These are phyloP conservation scores for Aspergillus homomorphus DNA, from an alignment of 495 filamentous ascomycete genomes.

Conservation along the genomic window DNA sequence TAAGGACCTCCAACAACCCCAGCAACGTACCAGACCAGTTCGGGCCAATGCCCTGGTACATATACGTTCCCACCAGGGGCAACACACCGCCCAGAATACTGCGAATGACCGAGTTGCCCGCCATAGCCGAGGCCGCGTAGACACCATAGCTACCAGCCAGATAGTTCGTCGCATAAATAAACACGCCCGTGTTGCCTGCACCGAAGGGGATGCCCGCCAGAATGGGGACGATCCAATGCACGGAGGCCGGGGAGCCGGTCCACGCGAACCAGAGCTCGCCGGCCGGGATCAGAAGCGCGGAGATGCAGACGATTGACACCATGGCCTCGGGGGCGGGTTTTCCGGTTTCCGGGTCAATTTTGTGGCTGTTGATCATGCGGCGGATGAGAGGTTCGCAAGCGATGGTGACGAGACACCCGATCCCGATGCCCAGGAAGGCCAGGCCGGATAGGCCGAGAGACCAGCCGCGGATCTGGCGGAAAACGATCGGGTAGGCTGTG, in stretches of 20 bases:
- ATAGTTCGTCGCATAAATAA: slow-evolving; percentile 78
- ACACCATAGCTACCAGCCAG: slow-evolving; percentile 72
- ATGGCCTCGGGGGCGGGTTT: slow-evolving; percentile 69
- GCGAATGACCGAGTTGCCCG: slow-evolving; percentile 68
- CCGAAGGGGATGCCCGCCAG: slow-evolving; percentile 74
- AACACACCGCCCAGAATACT: slow-evolving; percentile 64
- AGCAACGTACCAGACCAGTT: slow-evolving; percentile 69
- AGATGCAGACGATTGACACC: slow-evolving; percentile 66
- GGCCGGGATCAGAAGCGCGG: slow-evolving; percentile 60
- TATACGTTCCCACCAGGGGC: slow-evolving; percentile 67
- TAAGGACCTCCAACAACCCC: slow-evolving; percentile 23
- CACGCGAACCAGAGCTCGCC: slow-evolving; percentile 78
- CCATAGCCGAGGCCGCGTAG: slow-evolving; percentile 72
- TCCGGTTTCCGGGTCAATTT: slow-evolving; percentile 63
- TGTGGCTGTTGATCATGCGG: slow-evolving; percentile 65
- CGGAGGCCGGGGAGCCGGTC: slow-evolving; percentile 64
- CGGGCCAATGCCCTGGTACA: slow-evolving; percentile 65
- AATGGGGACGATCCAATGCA: slow-evolving; percentile 75
- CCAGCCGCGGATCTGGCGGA: slow-evolving; percentile 71
- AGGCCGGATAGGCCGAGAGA: slow-evolving; percentile 65
- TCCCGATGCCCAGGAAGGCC: slow-evolving; percentile 70
- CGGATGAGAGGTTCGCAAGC: slow-evolving; percentile 65
- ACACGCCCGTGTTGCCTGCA: slow-evolving; percentile 67
- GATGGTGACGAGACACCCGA: slow-evolving; percentile 63
- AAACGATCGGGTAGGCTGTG: slow-evolving; percentile 76